phyloP scores from a whole-genome alignment of 2,329 filamentous ascomycete species.

The Epichloe sp. region DNA sequence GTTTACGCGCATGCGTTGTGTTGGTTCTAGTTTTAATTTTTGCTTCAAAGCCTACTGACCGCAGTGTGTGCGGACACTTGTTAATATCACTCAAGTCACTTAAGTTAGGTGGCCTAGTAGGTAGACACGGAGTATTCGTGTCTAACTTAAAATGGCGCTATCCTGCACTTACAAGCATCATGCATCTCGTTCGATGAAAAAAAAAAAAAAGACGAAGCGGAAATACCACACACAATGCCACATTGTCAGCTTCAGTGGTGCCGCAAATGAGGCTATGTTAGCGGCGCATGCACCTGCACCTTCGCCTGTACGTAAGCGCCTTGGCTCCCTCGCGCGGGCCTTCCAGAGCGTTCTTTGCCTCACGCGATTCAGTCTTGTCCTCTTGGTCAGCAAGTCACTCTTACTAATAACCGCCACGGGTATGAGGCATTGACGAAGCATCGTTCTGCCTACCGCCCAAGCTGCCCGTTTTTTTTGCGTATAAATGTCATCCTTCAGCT shows the following conservation, averaged over 20 bases:
- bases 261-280: background rate
- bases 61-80: background rate
- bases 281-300: background rate
- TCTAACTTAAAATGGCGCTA: too few species aligned
- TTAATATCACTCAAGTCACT: too few species aligned
- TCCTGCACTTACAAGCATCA: too few species aligned
- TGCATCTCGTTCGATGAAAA: too few species aligned
- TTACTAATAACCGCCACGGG: background rate
- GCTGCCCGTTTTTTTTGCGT: background rate
- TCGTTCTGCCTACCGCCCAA: constrained; percentile 3
- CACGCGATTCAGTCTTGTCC: background rate
- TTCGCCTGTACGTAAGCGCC: constrained; percentile 4
- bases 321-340: background rate
- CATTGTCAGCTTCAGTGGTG: background rate
- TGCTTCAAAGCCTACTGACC: background rate
- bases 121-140: too few species aligned
- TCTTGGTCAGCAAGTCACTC: constrained; percentile 1
- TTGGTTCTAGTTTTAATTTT: background rate
- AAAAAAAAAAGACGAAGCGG: too few species aligned
- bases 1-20: background rate
- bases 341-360: constrained; percentile 6
- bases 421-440: constrained; percentile 3
- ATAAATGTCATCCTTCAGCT: background rate
- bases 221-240: background rate
- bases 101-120: too few species aligned